A percentile compares a stretch with the other conserved stretches of the same genome.
These are phyloP conservation scores for Pluteus cervinus DNA, from an alignment of 768 basidiomycete genomes.

Conservation along the genomic window DNA sequence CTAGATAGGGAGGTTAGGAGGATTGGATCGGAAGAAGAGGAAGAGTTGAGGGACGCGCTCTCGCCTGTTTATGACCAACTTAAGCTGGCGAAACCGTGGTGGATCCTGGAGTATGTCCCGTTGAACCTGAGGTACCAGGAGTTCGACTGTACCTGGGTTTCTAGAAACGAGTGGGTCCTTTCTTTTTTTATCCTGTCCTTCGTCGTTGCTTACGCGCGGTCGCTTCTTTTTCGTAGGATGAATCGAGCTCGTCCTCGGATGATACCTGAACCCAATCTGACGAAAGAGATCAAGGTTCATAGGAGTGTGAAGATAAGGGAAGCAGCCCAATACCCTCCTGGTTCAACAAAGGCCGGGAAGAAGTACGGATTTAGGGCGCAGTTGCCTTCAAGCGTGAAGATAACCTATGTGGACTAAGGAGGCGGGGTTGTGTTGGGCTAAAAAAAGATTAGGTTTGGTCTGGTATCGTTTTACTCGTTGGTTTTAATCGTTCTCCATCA, in stretches of 20 bases:
- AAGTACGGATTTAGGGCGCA: conserved; percentile 19
- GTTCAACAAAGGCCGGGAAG: conserved; percentile 28
- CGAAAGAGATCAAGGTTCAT: conserved; percentile 54
- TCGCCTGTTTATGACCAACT: conserved; percentile 59
- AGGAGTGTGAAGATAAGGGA: conserved; percentile 47
- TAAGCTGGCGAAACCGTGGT: conserved; percentile 43
- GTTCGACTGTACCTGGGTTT: conserved; percentile 29
- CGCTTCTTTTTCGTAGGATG: too few relatives aligned
- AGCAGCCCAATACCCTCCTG: conserved; percentile 43
- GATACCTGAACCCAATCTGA: too few relatives aligned
- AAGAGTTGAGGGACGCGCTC: conserved; percentile 56
- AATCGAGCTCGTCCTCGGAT: too few relatives aligned
- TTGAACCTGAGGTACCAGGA: conserved; percentile 32
- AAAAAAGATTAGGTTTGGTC: too few relatives aligned
- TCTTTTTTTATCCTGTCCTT: too few relatives aligned
- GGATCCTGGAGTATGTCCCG: conserved; percentile 60
- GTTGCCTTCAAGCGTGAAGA: too few relatives aligned
- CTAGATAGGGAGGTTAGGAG: conserved; percentile 11
- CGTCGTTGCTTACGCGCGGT: too few relatives aligned
- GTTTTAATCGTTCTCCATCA: too few relatives aligned
- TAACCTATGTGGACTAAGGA: too few relatives aligned
- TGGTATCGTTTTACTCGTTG: too few relatives aligned
- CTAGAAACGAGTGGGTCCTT: conserved; percentile 24
- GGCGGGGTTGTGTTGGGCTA: too few relatives aligned
- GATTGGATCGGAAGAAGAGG: conserved; percentile 46